Conservation (phyloP, 305 asterid genomes). For the Fraxinus albicans region DNA sequence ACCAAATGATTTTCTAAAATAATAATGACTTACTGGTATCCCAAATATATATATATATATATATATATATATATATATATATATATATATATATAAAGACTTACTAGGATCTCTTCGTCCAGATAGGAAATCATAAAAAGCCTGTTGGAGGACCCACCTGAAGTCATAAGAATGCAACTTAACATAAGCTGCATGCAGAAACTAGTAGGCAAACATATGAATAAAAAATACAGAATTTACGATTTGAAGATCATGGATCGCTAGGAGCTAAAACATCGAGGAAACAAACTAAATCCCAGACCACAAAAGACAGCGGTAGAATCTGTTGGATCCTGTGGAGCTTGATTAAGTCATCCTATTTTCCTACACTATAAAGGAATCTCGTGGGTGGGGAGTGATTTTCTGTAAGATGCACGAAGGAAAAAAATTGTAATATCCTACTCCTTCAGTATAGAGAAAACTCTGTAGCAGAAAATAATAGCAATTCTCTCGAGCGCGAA, state of each 20-base stretch:
- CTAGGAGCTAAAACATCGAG: neutral
- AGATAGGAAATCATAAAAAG: constrained; percentile 76
- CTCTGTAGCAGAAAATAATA: neutral
- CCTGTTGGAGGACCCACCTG: constrained; percentile 65
- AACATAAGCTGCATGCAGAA: neutral
- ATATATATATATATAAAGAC: constrained; percentile 11
- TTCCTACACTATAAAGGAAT: neutral
- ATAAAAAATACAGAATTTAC: neutral
- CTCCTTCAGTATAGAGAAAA: neutral
- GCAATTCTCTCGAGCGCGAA: neutral
- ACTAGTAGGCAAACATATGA: neutral
- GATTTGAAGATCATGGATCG: neutral
- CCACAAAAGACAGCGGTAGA: neutral
- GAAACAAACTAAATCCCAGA: neutral
- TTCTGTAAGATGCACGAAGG: neutral
- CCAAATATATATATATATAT: constrained; percentile 18
- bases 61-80: neutral
- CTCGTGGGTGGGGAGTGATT: neutral
- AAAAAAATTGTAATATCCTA: neutral
- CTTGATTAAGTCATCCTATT: neutral
- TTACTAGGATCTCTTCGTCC: constrained; percentile 79
- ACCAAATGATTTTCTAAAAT: neutral
- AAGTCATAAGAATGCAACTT: constrained; percentile 3
- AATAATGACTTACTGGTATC: constrained; percentile 51
- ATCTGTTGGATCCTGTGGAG: neutral